Conservation (phyloP, 306 rosid species). For the Prosopis cineraria region DNA sequence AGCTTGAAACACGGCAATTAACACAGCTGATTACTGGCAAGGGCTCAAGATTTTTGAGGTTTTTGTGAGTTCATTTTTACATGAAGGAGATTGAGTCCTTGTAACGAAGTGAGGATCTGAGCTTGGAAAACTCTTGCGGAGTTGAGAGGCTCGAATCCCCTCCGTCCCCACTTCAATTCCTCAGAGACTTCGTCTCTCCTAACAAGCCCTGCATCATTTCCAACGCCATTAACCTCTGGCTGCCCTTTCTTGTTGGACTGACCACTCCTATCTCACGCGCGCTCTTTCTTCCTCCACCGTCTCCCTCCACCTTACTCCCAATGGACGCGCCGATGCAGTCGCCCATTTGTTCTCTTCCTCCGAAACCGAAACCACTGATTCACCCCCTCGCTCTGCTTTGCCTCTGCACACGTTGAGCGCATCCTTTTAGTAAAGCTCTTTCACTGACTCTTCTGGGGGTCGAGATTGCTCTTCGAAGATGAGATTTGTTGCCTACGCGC, state of each 20-base stretch:
- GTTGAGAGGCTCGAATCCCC: slow-evolving; percentile 56
- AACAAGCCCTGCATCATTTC: slow-evolving; percentile 83
- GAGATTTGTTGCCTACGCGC: slow-evolving; percentile 62
- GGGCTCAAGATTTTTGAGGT: background rate
- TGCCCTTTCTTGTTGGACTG: slow-evolving; percentile 62
- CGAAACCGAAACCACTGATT: background rate
- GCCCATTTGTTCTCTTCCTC: slow-evolving; percentile 22
- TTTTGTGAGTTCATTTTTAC: background rate
- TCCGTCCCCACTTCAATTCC: slow-evolving; percentile 62
- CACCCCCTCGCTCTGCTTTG: slow-evolving; percentile 45
- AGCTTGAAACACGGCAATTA: background rate
- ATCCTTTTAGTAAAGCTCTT: slow-evolving; percentile 44
- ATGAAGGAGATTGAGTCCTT: slow-evolving; percentile 56
- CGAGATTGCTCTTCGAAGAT: background rate
- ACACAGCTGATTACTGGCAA: background rate
- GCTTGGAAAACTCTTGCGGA: slow-evolving; percentile 46
- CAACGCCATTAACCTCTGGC: slow-evolving; percentile 68
- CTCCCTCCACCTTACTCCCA: slow-evolving; percentile 83
- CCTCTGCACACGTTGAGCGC: slow-evolving; percentile 45
- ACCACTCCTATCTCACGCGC: slow-evolving; percentile 52
- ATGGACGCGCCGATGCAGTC: slow-evolving; percentile 73
- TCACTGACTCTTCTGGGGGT: slow-evolving; percentile 27
- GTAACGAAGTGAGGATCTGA: slow-evolving; percentile 71
- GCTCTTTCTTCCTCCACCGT: slow-evolving; percentile 56
- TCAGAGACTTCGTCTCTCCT: slow-evolving; percentile 59